Conservation (phyloP, 2,329 filamentous ascomycete species). For the Lizonia empirigonia region DNA sequence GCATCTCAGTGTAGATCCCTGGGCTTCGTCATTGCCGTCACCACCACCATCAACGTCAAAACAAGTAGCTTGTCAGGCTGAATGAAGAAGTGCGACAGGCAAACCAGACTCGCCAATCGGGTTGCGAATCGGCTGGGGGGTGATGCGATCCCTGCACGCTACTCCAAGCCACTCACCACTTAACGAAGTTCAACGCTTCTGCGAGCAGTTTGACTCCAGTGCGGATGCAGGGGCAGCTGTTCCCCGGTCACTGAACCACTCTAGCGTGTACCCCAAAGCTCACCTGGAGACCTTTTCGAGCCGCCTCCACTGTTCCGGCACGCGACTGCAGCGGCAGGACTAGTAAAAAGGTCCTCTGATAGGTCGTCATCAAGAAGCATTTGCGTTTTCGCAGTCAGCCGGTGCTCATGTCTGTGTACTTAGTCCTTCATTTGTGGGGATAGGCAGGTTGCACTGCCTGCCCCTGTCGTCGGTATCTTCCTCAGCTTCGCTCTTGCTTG, state of each 20-base stretch:
- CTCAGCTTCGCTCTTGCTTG: constrained; percentile 1
- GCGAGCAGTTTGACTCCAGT: constrained; percentile 26
- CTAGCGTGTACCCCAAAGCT: constrained; percentile 29
- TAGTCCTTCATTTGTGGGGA: constrained; percentile 23
- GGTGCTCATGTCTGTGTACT: constrained; percentile 20
- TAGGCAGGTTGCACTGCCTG: constrained; percentile 23
- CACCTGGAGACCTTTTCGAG: constrained; percentile 24
- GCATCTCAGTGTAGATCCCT: constrained; percentile 5
- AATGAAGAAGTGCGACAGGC: constrained; percentile 25
- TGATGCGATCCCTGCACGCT: constrained; percentile 30
- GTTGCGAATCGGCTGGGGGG: constrained; percentile 32
- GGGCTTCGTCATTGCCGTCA: constrained; percentile 14
- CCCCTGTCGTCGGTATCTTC: constrained; percentile 20
- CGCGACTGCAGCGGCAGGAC: constrained; percentile 46
- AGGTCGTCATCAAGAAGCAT: constrained; percentile 33
- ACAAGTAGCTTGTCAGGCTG: constrained; percentile 17
- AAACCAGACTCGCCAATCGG: constrained; percentile 42
- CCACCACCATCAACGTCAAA: constrained; percentile 19
- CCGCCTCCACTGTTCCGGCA: constrained; percentile 26
- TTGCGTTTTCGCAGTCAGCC: constrained; percentile 25
- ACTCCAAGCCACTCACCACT: constrained; percentile 36
- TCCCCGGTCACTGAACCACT: constrained; percentile 35
- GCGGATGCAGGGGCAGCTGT: constrained; percentile 39
- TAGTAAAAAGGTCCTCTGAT: constrained; percentile 40
- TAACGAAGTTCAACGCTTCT: constrained; percentile 29